Evolutionary conservation across 1,139 yeast species (phyloP).

Genomic region (Hansenula sp.): DNA sequence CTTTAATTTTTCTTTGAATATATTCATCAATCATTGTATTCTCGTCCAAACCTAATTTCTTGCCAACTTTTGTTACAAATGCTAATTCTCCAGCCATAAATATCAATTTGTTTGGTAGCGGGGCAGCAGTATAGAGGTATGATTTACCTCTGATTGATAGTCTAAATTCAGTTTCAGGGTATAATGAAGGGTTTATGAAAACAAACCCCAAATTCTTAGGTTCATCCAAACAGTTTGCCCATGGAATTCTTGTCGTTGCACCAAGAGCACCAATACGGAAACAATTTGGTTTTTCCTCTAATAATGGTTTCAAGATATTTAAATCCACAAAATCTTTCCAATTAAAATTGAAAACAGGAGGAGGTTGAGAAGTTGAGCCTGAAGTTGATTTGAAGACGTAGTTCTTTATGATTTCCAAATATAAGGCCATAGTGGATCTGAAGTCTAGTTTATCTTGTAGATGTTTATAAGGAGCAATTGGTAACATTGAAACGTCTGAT

Average conservation of each 20-base stretch:
- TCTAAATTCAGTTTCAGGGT: constrained; percentile 30
- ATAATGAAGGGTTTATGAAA: constrained; percentile 27
- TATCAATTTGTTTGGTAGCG: constrained; percentile 29
- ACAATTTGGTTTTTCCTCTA: constrained; percentile 32
- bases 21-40: constrained; percentile 29
- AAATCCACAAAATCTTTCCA: constrained; percentile 35
- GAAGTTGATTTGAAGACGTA: constrained; percentile 24
- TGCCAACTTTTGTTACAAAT: constrained; percentile 28
- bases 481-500: constrained; percentile 26
- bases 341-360: constrained; percentile 30
- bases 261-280: constrained; percentile 34
- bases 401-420: constrained; percentile 26
- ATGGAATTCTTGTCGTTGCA: constrained; percentile 30
- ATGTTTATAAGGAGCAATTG: constrained; percentile 32
- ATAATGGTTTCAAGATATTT: constrained; percentile 27
- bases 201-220: constrained; percentile 28
- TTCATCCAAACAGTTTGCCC: constrained; percentile 33
- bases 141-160: constrained; percentile 31
- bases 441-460: constrained; percentile 27
- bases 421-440: constrained; percentile 26
- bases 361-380: constrained; percentile 18
- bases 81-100: constrained; percentile 33
- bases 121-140: constrained; percentile 28
- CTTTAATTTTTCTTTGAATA: constrained; percentile 24
- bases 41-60: constrained; percentile 24